A percentile compares a stretch with the other conserved stretches of the same genome.
phyloP scores from a whole-genome alignment of 140 eudicot genomes.

The Flaveria floridana region DNA sequence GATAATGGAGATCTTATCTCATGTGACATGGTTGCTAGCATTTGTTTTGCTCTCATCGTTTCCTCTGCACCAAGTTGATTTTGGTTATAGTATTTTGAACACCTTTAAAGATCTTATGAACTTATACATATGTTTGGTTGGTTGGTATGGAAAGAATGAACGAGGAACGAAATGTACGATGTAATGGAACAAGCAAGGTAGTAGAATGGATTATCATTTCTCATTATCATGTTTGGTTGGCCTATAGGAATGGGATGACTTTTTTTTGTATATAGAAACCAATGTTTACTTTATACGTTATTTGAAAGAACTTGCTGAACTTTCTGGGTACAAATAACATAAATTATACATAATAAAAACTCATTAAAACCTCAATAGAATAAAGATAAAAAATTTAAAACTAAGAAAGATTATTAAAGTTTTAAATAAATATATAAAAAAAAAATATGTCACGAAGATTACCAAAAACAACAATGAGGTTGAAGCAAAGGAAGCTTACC shows the following conservation, averaged over 20 bases:
- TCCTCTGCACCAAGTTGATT: constrained; percentile 60
- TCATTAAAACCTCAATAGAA: background rate
- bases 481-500: constrained; percentile 27
- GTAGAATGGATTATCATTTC: background rate
- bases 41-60: constrained; percentile 94
- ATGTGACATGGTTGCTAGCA: constrained; percentile 97
- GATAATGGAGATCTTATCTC: constrained; percentile 92
- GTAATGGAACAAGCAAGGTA: background rate
- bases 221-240: background rate
- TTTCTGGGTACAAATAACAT: background rate
- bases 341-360: background rate
- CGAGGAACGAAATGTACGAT: background rate
- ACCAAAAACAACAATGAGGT: constrained; percentile 9
- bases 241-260: background rate
- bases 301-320: background rate
- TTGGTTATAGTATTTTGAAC: background rate
- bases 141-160: background rate
- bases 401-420: background rate
- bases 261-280: background rate
- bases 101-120: background rate
- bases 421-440: background rate
- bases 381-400: background rate
- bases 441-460: background rate
- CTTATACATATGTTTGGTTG: background rate
- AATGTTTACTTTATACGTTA: background rate